These are phyloP conservation scores for Suillus discolor DNA, from an alignment of 768 basidiomycete genomes.

Conservation along the genomic window DNA sequence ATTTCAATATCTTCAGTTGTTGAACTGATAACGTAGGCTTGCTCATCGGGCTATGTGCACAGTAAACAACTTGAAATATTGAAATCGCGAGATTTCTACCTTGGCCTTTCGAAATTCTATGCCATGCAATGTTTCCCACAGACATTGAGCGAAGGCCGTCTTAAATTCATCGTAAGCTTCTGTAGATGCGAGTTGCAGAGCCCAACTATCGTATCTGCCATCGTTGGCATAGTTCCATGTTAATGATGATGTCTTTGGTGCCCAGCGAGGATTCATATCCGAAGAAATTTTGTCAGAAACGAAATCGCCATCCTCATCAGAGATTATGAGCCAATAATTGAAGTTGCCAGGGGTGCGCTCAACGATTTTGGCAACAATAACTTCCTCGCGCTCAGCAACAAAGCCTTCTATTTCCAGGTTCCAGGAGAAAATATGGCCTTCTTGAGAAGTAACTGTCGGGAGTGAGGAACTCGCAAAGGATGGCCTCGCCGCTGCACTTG, in stretches of 20 bases:
- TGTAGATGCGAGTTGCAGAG: constrained; percentile 64
- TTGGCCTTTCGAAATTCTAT: constrained; percentile 80
- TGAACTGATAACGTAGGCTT: constrained; percentile 77
- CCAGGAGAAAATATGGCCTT: constrained; percentile 68
- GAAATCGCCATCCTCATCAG: constrained; percentile 47
- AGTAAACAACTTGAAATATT: background rate
- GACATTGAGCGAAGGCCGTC: constrained; percentile 60
- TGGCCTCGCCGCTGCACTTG: constrained; percentile 16
- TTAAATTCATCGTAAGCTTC: constrained; percentile 65
- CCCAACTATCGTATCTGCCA: constrained; percentile 75
- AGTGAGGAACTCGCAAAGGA: constrained; percentile 21
- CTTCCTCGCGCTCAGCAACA: constrained; percentile 44
- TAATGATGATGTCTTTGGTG: constrained; percentile 63
- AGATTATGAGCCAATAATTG: constrained; percentile 62
- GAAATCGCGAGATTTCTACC: constrained; percentile 40
- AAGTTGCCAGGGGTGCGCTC: constrained; percentile 47
- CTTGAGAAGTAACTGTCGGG: constrained; percentile 37
- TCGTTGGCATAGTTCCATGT: constrained; percentile 84
- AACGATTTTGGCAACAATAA: constrained; percentile 56
- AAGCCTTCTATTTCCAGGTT: constrained; percentile 52
- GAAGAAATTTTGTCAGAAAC: constrained; percentile 65
- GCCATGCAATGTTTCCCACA: constrained; percentile 83
- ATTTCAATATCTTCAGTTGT: constrained; percentile 87
- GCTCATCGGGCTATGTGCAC: constrained; percentile 73
- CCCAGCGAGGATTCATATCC: constrained; percentile 75